Evolutionary conservation across 2,329 filamentous ascomycete species (phyloP).

Genomic region (Fulvia fulva): DNA sequence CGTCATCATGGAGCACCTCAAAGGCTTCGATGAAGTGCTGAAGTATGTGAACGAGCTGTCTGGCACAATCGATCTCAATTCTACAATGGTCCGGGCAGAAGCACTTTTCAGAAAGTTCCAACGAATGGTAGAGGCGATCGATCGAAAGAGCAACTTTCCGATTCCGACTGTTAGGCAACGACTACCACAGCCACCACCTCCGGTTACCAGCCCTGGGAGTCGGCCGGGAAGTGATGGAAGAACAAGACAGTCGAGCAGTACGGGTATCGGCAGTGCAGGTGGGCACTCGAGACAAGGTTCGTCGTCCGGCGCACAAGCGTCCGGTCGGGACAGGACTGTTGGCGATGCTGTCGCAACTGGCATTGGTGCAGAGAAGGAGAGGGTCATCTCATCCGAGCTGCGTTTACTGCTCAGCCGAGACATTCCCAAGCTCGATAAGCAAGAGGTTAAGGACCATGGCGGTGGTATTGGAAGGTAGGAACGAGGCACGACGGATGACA

Average conservation of each 20-base stretch:
- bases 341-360: conserved; percentile 25
- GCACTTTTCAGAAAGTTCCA: conserved; percentile 84
- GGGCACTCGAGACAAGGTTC: conserved; percentile 2
- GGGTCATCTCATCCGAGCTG: conserved; percentile 61
- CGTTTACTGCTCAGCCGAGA: conserved; percentile 59
- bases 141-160: conserved; percentile 86
- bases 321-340: conserved; percentile 40
- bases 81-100: conserved; percentile 83
- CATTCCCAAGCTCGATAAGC: conserved; percentile 49
- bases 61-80: conserved; percentile 83
- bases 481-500: background rate
- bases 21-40: conserved; percentile 93
- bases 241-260: conserved; percentile 11
- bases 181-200: conserved; percentile 36
- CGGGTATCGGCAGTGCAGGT: background rate
- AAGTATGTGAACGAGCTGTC: conserved; percentile 99
- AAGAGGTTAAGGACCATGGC: conserved; percentile 43
- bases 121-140: conserved; percentile 81
- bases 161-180: conserved; percentile 48
- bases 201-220: conserved; percentile 5
- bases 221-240: conserved; percentile 21
- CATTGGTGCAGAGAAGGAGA: conserved; percentile 37
- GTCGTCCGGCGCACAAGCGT: conserved; percentile 22
- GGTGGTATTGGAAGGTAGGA: conserved; percentile 8
- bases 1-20: conserved; percentile 90